A percentile compares a stretch with the other conserved stretches of the same genome.
Conservation (phyloP, 768 basidiomycete species). For the Mycena polygramma region DNA sequence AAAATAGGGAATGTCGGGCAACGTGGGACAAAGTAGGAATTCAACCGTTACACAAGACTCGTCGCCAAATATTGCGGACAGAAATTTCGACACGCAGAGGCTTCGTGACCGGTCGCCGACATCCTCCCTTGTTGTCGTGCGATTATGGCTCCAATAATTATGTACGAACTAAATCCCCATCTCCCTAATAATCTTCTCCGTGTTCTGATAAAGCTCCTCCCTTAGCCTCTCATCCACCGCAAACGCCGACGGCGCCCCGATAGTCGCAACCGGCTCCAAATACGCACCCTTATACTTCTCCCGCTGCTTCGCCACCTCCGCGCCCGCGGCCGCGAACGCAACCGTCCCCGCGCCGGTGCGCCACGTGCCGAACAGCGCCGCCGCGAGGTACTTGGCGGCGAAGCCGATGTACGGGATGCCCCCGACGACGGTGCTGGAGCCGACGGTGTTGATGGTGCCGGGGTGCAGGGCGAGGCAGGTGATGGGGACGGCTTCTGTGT, state of each 20-base stretch:
- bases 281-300: constrained; percentile 48
- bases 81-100: no score
- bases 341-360: constrained; percentile 44
- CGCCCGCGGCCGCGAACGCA: constrained; percentile 46
- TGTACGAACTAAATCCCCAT: no score
- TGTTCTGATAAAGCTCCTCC: constrained; percentile 45
- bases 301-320: constrained; percentile 35
- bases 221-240: constrained; percentile 40
- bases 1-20: no score
- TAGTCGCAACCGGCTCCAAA: constrained; percentile 40
- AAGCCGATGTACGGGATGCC: constrained; percentile 35
- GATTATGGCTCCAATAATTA: no score
- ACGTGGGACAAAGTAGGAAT: no score
- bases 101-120: no score
- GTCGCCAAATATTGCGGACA: no score
- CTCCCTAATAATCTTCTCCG: constrained; percentile 34
- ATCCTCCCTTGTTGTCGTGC: no score
- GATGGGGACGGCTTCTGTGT: constrained; percentile 41
- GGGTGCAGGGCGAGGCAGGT: constrained; percentile 47
- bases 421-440: not conserved
- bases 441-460: constrained; percentile 44
- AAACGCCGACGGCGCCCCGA: constrained; percentile 10
- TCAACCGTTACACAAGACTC: no score
- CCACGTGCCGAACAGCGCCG: constrained; percentile 36
- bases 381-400: constrained; percentile 34